Base-by-base conservation (phyloP, 257 asterid species). In the Przewalskia tangutica region DNA sequence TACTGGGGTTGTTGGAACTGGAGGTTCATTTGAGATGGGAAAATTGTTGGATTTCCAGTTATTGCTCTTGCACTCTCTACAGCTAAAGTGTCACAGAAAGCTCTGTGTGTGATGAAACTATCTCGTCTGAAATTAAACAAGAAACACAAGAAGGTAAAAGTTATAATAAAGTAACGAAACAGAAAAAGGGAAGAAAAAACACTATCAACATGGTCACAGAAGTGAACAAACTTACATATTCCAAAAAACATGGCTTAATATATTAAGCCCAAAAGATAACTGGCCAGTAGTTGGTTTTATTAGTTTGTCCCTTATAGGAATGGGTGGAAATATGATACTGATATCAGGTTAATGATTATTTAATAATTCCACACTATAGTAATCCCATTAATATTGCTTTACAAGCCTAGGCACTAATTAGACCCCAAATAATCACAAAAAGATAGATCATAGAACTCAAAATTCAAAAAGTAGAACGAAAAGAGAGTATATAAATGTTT, bases 101-200 rank as follows among this genome's bases (percentile, higher is more conserved):
- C 99, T 80, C 97, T 89, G 87, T 95, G 99, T 56, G 99, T 95
- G 76, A 92, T 89, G 83, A 93, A 95, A 85, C 98, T 95, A 77
- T 95, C 99, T 86, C 98, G 91, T 91, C 99, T 95, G 95, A 17
- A 76, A 50, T 16, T 1, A 27, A 27, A 38, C 56, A 7, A 71
- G 8, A 83, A 18, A 75, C n/a, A 7, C 9, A 59, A 81, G 53
- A 84, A 17, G 59, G 13, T 54, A 62, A 77, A 53, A 36, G n/a
- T 46, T n/a, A 34, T 38, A 38, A 38, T 38, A 50, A 40, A 27
- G 8, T 63, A 38, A 7, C 11, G 8, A 11, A 27, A 13, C 12
- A 27, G 44, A 62, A 5, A 4, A 27, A 12, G 42, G 42, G 5
- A 16, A 17, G 0, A 59, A 7, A 7, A 8, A 18, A n/a, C 32